Evolutionary conservation across 1,284 basidiomycete species (phyloP), one percentile per base, ranked within the genome.

Genomic region (Cerioporus squamosus): DNA sequence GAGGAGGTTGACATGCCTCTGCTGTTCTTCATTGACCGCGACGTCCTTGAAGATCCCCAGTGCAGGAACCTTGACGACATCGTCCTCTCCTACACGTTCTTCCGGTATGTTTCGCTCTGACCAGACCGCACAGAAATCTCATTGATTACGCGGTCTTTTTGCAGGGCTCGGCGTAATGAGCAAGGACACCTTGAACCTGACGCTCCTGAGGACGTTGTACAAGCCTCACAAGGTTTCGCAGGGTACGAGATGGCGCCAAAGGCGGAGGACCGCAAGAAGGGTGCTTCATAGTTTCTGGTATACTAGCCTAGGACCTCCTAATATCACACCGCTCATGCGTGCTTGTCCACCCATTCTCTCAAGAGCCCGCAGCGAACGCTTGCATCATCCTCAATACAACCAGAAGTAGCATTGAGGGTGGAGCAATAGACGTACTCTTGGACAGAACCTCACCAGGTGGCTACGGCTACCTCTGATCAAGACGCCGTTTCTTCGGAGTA

Each of bases 1-100:
- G 97, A 99, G 76, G 96, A 98, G 75, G 94, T 99, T 18, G 97
- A 99, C 75, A 92, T 99, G 83, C 97, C 97, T 17, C 83, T 99
- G 26, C 86, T 99, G 63, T 99, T 99, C 81, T 99, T 99, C 79
- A 97, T 99, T 65, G 97, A 99, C 79, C 90, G 93, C 60, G 97
- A 99, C 70, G 88, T 98, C 58, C 79, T 97, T 44, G 95, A 98
- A 51, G 97, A 99, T 68, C 94, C 94, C 2, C 76, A 86, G 3
- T 93, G 95, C 73, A 83, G 88, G 64, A 87, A 90, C 61, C 83
- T 99, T 2, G 89, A 96, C 66, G 94, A 98, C 69, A 85, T 99
- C 10, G 94, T 99, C 0, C 74, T 99, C 53, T 95, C 91, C 45
- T 99, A 99, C 75, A 99, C 97, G 0, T 99, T 99, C 80, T 99